Conservation (phyloP, 2,329 filamentous ascomycete genomes). For the Coniochaeta sp. region DNA sequence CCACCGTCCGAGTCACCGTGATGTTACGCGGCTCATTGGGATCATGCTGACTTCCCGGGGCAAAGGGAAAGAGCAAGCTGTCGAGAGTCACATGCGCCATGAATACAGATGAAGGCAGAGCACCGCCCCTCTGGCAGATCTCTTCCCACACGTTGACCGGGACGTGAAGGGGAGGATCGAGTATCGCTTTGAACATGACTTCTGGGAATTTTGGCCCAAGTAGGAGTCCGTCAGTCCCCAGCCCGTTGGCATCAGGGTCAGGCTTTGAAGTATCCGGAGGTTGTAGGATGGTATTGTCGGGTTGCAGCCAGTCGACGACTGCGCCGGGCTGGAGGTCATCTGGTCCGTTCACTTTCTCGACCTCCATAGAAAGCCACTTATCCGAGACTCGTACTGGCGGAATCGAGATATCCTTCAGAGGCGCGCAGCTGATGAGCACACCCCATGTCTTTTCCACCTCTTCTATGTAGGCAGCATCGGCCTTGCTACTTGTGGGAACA, state of each 20-base stretch:
- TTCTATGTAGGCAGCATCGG: constrained; percentile 28
- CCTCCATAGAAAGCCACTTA: constrained; percentile 62
- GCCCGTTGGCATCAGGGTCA: constrained; percentile 4
- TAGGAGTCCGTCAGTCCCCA: constrained; percentile 24
- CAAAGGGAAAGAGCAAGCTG: constrained; percentile 47
- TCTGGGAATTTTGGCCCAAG: constrained; percentile 52
- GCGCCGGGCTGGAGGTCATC: constrained; percentile 32
- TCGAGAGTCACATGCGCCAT: constrained; percentile 42
- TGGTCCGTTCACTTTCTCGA: constrained; percentile 50
- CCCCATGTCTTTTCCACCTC: constrained; percentile 52
- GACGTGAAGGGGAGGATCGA: constrained; percentile 67
- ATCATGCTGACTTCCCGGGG: constrained; percentile 40
- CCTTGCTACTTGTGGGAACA: constrained; percentile 28
- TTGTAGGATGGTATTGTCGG: constrained; percentile 53
- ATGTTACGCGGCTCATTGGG: constrained; percentile 52
- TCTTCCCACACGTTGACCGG: constrained; percentile 57
- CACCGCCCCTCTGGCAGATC: constrained; percentile 53
- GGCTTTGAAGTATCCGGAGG: constrained; percentile 10
- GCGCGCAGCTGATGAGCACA: constrained; percentile 58
- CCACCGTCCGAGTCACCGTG: constrained; percentile 37
- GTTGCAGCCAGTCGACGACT: constrained; percentile 66
- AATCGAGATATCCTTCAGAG: constrained; percentile 36
- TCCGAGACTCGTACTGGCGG: constrained; percentile 63
- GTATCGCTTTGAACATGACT: constrained; percentile 66
- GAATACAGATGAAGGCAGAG: constrained; percentile 32